Conservation (phyloP, 345 rosid species). For the Salix udensis region DNA sequence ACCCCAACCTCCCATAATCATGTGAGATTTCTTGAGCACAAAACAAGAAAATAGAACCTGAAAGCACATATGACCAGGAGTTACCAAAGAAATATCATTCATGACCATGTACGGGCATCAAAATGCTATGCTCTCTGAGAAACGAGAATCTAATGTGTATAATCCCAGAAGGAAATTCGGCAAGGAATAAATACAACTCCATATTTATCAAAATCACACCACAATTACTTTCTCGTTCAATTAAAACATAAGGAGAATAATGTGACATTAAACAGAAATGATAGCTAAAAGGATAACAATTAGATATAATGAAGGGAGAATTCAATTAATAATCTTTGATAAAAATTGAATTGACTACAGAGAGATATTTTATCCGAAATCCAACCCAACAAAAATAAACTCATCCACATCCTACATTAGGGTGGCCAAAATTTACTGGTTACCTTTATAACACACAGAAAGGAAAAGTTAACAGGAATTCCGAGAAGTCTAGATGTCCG, state of each 20-base stretch:
- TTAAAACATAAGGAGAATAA: not conserved
- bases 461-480: constrained; percentile 26
- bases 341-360: constrained; percentile 15
- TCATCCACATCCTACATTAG: constrained; percentile 39
- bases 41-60: too few relatives aligned
- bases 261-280: not conserved
- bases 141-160: too few relatives aligned
- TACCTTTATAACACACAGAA: constrained; percentile 35
- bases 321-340: constrained; percentile 18
- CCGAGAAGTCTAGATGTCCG: constrained; percentile 17
- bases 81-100: too few relatives aligned
- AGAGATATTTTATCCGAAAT: too few relatives aligned
- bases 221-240: not conserved
- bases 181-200: too few relatives aligned
- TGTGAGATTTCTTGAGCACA: too few relatives aligned
- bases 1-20: too few relatives aligned
- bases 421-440: constrained; percentile 19
- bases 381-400: constrained; percentile 27
- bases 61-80: too few relatives aligned
- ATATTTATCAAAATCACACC: too few relatives aligned
- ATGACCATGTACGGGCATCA: too few relatives aligned
- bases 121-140: too few relatives aligned
- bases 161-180: too few relatives aligned
- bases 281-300: constrained; percentile 3
- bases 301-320: constrained; percentile 4